Evolutionary conservation across 495 filamentous ascomycete species (phyloP).

Genomic region (Paragyromitra xinjiangensis): DNA sequence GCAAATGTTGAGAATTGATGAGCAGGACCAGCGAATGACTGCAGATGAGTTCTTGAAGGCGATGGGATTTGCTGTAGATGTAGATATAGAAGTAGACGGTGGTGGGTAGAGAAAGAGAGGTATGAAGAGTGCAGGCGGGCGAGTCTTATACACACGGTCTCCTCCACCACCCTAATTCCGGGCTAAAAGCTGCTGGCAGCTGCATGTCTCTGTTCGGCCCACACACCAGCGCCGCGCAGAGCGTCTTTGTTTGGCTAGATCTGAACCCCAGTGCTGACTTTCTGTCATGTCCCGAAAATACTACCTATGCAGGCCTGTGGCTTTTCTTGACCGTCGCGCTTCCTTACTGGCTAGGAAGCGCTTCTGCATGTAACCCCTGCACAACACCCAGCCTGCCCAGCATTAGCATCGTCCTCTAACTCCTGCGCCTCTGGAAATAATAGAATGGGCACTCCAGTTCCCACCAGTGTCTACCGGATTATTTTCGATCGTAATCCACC

Average conservation of each 20-base stretch:
- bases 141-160: constrained; percentile 47
- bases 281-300: constrained; percentile 32
- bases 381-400: not conserved
- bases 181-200: constrained; percentile 22
- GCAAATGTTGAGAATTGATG: constrained; percentile 16
- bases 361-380: constrained; percentile 12
- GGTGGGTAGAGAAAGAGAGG: constrained; percentile 35
- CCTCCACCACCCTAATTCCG: constrained; percentile 20
- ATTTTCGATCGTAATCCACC: not conserved
- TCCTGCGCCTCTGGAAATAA: constrained; percentile 30
- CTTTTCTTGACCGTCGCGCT: constrained; percentile 34
- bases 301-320: constrained; percentile 29
- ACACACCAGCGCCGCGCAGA: constrained; percentile 4
- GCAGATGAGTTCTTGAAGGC: not conserved
- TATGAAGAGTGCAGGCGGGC: constrained; percentile 28
- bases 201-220: constrained; percentile 38
- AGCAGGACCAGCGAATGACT: constrained; percentile 31
- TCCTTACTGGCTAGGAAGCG: constrained; percentile 9
- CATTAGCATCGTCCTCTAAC: not conserved
- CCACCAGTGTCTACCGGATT: not conserved
- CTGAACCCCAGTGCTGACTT: constrained; percentile 22
- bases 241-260: constrained; percentile 22
- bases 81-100: not conserved
- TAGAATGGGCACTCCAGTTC: constrained; percentile 1
- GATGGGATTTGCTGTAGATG: not conserved